These are phyloP conservation scores for Saitozyma sp. DNA, from an alignment of 768 basidiomycete genomes.

Conservation along the genomic window DNA sequence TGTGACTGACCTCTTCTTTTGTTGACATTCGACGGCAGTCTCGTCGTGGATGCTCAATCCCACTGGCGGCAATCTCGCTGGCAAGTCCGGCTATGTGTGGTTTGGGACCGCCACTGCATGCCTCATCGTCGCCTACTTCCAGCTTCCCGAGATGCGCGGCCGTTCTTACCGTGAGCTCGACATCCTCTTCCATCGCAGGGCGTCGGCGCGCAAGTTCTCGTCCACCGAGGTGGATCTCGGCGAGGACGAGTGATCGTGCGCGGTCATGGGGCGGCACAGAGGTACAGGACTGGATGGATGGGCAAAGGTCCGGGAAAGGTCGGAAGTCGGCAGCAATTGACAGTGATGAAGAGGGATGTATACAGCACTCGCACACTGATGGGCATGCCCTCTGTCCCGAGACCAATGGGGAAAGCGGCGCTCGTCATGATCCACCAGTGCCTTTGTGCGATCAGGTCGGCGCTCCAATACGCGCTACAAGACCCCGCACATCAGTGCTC, in stretches of 20 bases:
- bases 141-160: conserved; percentile 43
- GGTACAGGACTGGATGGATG: no score
- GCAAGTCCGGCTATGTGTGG: conserved; percentile 38
- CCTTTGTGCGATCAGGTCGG: no score
- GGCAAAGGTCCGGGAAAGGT: no score
- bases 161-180: conserved; percentile 49
- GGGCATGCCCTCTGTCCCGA: no score
- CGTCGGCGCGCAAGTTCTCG: conserved; percentile 38
- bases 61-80: conserved; percentile 33
- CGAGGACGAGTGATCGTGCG: not conserved
- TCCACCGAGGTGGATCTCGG: conserved; percentile 25
- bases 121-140: conserved; percentile 32
- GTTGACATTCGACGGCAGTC: conserved; percentile 12
- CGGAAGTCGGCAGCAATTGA: no score
- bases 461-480: no score
- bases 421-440: no score
- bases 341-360: no score
- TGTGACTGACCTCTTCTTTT: not conserved
- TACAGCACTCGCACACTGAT: no score
- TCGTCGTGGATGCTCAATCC: conserved; percentile 38
- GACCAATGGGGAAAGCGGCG: no score
- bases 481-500: not conserved
- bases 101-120: conserved; percentile 21
- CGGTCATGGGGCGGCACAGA: not conserved
- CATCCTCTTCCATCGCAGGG: conserved; percentile 41